Base-by-base conservation (phyloP, 2,329 filamentous ascomycete species). In the Ceratocystis colombiana region DNA sequence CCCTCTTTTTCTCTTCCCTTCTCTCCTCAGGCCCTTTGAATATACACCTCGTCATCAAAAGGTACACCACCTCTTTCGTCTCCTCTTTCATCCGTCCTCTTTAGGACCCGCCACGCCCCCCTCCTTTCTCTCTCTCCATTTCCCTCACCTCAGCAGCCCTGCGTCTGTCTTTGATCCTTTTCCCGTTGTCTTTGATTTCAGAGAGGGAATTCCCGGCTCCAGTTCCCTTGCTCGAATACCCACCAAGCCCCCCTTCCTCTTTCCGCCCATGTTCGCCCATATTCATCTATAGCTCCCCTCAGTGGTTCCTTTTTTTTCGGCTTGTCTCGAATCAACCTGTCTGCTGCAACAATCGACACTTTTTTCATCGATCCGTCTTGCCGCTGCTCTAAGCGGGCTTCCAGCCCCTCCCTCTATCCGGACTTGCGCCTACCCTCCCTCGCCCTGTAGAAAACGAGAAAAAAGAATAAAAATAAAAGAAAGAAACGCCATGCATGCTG, bases 31-130 rank as follows among this genome's bases (percentile, higher is more conserved):
- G 6, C 53, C 15, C 22, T 57, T 17, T 15, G 22, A 30, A 15
- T 17, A 57, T 57, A 22, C 53, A 57, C 25, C 12, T 57, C 53
- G 53, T 30, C 53, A 28, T 57, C 53, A 57, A 57, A 37, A 30
- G 25, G 5, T 28, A 57, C 53, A 33, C 53, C 53, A 33, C 53
- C 53, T 37, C 25, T 17, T 30, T 28, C 53, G 53, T 28, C 53
- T 28, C 25, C 7, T 57, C 53, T 17, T 28, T 30, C n/a, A 17
- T 25, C 61, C 37, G 30, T 15, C 57, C 37, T 22, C 22, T n/a
- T 50, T n/a, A n/a, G 22, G 0, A 62, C 61, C 61, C 37, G n/a
- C 20, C 61, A 50, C 46, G 22, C 33, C 33, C 33, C 33, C 57
- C 17, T 64, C 12, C n/a, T 50, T n/a, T 20, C 10, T 10, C 22